Percentiles rank a stretch among this genome's conserved stretches.
Conservation (phyloP, 371 early-diverging fungal species). For the Dinochytrium kinnereticum region DNA sequence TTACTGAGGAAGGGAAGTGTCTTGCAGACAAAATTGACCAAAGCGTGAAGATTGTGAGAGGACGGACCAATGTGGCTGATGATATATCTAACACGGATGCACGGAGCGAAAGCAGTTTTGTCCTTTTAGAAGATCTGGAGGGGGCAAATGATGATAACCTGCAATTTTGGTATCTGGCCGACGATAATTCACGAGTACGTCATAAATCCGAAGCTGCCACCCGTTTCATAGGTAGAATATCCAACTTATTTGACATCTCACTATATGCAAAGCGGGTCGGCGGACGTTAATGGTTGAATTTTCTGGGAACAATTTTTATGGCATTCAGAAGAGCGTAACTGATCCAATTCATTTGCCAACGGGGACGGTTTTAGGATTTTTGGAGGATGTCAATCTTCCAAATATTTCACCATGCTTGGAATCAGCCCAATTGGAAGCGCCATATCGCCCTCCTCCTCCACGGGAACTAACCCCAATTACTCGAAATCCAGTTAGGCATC, state of each 20-base stretch:
- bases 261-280: background rate
- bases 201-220: background rate
- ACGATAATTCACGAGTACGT: background rate
- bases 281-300: constrained; percentile 9
- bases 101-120: background rate
- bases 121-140: background rate
- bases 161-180: constrained; percentile 10
- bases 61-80: background rate
- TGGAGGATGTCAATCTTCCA: background rate
- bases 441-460: background rate
- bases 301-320: background rate
- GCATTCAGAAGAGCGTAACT: background rate
- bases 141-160: background rate
- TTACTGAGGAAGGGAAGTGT: constrained; percentile 75
- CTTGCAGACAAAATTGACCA: constrained; percentile 55
- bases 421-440: background rate
- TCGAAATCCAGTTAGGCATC: background rate
- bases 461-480: background rate
- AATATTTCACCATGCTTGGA: background rate
- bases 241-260: background rate
- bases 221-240: background rate
- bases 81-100: background rate
- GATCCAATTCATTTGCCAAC: constrained; percentile 10
- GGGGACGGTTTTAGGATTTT: background rate
- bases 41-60: background rate